Evolutionary conservation across 1,284 basidiomycete species (phyloP), one percentile per base, ranked within the genome.

Genomic region (Pseudozyma hubeiensis): DNA sequence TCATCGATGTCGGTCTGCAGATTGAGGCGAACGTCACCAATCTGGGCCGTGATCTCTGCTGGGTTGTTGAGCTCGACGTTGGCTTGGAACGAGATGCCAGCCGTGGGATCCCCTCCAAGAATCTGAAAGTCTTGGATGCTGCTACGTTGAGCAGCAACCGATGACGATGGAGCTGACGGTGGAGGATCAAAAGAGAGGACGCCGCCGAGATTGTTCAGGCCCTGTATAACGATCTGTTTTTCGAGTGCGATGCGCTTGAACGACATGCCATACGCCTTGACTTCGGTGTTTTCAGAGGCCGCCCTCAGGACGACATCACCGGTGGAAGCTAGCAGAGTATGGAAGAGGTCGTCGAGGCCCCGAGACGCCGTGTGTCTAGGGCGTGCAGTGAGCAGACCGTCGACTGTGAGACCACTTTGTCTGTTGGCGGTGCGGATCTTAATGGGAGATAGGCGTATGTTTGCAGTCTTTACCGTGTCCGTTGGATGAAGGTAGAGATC

Each of bases 201-300:
- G 11, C 77, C 78, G 35, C 69, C 72, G 17, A 80, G 67, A 43
- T 48, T 41, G 39, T 56, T 54, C 13, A 80, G 61, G 2, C 78
- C 78, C 4, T 67, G 66, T 8, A 78, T 30, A 17, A 19, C 14
- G 35, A 80, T 66, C 10, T 51, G 30, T 55, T 80, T 80, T 10
- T 78, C 73, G 16, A 80, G 37, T 14, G 19, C 10, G 13, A 80
- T 64, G 29, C 63, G 61, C 29, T 62, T 64, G 52, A 80, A 80
- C 5, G 59, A 61, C 63, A 80, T 61, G n/a, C 66, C 74, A 35
- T 76, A 80, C 14, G 75, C 78, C 40, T 76, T 78, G 55, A 80
- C 63, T 46, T 69, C 57, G 41, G 69, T 67, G 33, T 48, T 54
- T 31, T 50, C 19, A 8, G 77, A 59, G 34, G 46, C 58, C 9